A percentile compares a stretch with the other conserved stretches of the same genome.
phyloP scores from a whole-genome alignment of 495 filamentous ascomycete species.

The Penicillium steckii region DNA sequence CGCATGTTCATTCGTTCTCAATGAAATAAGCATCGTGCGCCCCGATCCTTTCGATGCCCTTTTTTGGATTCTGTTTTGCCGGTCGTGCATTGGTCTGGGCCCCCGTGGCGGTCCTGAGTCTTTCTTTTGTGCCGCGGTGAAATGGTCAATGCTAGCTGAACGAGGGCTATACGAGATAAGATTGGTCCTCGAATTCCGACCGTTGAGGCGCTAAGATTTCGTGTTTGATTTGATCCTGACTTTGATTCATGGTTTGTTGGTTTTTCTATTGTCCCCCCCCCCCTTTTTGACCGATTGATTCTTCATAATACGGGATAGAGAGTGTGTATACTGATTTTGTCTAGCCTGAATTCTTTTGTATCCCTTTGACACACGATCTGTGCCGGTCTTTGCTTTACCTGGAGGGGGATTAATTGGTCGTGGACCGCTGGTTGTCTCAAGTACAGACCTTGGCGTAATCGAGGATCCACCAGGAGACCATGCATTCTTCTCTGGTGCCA shows the following conservation, averaged over 20 bases:
- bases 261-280: neutral
- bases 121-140: neutral
- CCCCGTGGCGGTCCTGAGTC: neutral
- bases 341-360: neutral
- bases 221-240: neutral
- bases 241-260: neutral
- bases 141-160: neutral
- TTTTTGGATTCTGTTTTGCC: neutral
- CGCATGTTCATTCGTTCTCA: constrained; percentile 24
- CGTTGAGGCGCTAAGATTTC: constrained; percentile 12
- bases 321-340: no score
- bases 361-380: neutral
- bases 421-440: constrained; percentile 23
- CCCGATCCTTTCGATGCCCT: neutral
- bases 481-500: constrained; percentile 11
- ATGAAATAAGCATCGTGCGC: constrained; percentile 35
- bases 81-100: constrained; percentile 1
- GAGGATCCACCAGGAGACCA: constrained; percentile 17
- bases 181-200: constrained; percentile 4
- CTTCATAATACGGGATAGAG: no score
- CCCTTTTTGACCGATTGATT: no score
- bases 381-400: neutral
- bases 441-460: constrained; percentile 22
- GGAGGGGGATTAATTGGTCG: constrained; percentile 4
- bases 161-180: neutral